These are phyloP conservation scores for Brassica carinata DNA, from an alignment of 345 rosid species.

Conservation along the genomic window DNA sequence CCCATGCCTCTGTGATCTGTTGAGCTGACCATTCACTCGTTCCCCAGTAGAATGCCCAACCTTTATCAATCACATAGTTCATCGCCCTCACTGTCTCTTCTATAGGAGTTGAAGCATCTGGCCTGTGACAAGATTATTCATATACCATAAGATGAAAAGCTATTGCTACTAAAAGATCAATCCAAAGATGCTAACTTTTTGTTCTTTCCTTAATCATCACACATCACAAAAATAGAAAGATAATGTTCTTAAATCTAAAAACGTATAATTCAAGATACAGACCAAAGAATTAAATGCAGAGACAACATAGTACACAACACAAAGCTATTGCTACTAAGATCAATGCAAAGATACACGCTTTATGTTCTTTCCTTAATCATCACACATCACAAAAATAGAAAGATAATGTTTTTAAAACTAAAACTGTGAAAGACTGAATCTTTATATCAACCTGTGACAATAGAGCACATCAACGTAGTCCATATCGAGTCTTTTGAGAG, in stretches of 20 bases:
- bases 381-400: background rate
- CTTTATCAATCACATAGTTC: slow-evolving; percentile 93
- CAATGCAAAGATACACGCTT: too few species aligned
- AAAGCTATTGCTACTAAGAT: too few species aligned
- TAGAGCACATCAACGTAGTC: slow-evolving; percentile 89
- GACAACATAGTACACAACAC: too few species aligned
- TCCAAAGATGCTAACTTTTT: background rate
- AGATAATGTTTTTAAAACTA: background rate
- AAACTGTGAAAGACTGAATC: background rate
- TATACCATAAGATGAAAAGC: background rate
- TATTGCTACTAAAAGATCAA: background rate
- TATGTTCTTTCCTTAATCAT: too few species aligned
- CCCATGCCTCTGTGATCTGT: slow-evolving; percentile 98
- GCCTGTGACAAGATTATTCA: slow-evolving; percentile 52
- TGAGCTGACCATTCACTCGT: slow-evolving; percentile 99
- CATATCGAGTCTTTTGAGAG: slow-evolving; percentile 89
- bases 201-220: background rate
- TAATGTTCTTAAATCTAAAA: too few species aligned
- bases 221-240: background rate
- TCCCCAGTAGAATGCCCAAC: slow-evolving; percentile 99
- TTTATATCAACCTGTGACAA: slow-evolving; percentile 63
- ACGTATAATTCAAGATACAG: too few species aligned
- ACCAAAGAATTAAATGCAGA: too few species aligned
- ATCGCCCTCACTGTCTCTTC: slow-evolving; percentile 98
- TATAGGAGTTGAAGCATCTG: slow-evolving; percentile 79